A percentile compares a stretch with the other conserved stretches of the same genome.
These are phyloP conservation scores for Sedum album DNA, from an alignment of 164 flowering plant genomes.

Conservation along the genomic window DNA sequence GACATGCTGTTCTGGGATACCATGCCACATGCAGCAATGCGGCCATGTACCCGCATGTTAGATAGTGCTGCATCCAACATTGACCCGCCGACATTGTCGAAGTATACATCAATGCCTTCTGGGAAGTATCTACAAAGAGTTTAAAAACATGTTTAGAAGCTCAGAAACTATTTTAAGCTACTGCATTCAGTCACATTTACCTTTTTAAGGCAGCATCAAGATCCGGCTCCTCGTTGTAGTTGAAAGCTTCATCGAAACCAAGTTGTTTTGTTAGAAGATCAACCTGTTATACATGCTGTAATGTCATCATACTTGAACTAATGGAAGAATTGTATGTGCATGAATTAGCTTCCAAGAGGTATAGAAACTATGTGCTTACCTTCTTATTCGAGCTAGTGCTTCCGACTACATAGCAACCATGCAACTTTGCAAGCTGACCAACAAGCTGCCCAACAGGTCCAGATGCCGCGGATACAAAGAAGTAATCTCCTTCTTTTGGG, in stretches of 20 bases:
- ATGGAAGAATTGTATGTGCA: too few relatives aligned
- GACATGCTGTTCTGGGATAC: slow-evolving; percentile 32
- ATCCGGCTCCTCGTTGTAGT: too few relatives aligned
- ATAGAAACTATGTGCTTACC: slow-evolving; percentile 20
- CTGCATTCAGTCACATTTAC: slow-evolving; percentile 15
- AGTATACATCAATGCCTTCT: too few relatives aligned
- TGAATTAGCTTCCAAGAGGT: too few relatives aligned
- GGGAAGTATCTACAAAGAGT: slow-evolving; percentile 59
- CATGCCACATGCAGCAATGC: too few relatives aligned
- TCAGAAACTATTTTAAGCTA: too few relatives aligned
- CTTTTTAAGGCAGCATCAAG: slow-evolving; percentile 44
- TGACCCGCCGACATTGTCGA: too few relatives aligned
- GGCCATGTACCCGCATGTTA: slow-evolving; percentile 48
- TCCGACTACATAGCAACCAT: slow-evolving; percentile 79
- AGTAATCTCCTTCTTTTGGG: slow-evolving; percentile 54
- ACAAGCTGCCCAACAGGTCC: slow-evolving; percentile 86
- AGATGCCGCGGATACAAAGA: slow-evolving; percentile 68
- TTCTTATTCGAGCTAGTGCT: slow-evolving; percentile 59
- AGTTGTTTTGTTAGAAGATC: slow-evolving; percentile 41
- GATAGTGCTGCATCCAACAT: slow-evolving; percentile 56
- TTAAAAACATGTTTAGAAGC: too few relatives aligned
- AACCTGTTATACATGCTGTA: slow-evolving; percentile 22
- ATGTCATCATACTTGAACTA: too few relatives aligned
- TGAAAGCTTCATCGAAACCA: slow-evolving; percentile 57
- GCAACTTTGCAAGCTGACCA: slow-evolving; percentile 68